Conservation (phyloP, 2,329 filamentous ascomycete genomes). For the Fusarium oligoseptatum region DNA sequence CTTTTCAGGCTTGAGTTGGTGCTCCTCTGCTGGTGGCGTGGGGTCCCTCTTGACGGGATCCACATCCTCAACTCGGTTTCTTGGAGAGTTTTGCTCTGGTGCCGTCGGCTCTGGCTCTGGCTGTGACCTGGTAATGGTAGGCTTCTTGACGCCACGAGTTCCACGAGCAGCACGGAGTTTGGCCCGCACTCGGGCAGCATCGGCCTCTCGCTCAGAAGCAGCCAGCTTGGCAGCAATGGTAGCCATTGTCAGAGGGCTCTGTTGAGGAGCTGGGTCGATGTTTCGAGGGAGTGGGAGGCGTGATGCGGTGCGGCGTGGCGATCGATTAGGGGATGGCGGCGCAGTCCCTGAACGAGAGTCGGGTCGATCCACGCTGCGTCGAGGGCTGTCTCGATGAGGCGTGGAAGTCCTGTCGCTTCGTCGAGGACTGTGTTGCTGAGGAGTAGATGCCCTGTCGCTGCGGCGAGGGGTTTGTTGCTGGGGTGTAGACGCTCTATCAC, state of each 20-base stretch:
- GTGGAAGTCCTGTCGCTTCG: slow-evolving; percentile 20
- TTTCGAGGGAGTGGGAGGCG: slow-evolving; percentile 51
- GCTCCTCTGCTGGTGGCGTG: slow-evolving; percentile 26
- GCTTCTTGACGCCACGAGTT: slow-evolving; percentile 51
- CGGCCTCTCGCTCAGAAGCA: slow-evolving; percentile 73
- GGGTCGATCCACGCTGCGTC: slow-evolving; percentile 21
- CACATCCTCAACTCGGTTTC: slow-evolving; percentile 41
- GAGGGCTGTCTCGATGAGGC: slow-evolving; percentile 36
- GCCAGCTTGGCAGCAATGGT: slow-evolving; percentile 74
- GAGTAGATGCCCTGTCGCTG: slow-evolving; percentile 10
- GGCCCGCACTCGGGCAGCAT: slow-evolving; percentile 72
- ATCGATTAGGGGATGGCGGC: slow-evolving; percentile 31
- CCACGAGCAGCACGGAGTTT: slow-evolving; percentile 69
- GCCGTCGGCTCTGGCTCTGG: slow-evolving; percentile 27
- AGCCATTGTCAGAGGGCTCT: slow-evolving; percentile 72
- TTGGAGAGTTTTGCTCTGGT: slow-evolving; percentile 20
- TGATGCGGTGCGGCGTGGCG: slow-evolving; percentile 38
- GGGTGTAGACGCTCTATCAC: slow-evolving; percentile 2
- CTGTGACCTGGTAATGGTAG: slow-evolving; percentile 43
- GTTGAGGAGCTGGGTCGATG: slow-evolving; percentile 58
- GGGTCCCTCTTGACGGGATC: slow-evolving; percentile 55
- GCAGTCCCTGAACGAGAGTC: slow-evolving; percentile 28
- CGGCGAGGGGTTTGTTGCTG: slow-evolving; percentile 22
- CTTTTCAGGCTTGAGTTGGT: slow-evolving; percentile 52
- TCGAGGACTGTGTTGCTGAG: slow-evolving; percentile 1